Conservation (phyloP, 352 stramenopile species). For the Globisporangium middletonii region DNA sequence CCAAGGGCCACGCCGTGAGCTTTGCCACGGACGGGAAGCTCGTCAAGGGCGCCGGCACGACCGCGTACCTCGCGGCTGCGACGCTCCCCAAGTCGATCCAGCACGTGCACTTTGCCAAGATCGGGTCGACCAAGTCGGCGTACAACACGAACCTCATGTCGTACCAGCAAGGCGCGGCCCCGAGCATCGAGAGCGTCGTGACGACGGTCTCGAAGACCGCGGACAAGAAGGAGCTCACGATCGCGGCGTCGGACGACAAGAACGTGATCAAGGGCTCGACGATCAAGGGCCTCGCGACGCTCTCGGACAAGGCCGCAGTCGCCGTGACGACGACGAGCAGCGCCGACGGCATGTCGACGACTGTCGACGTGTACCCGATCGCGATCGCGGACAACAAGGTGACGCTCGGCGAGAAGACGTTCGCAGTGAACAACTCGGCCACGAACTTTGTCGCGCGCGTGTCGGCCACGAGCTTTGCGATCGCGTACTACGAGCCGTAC, state of each 20-base stretch:
- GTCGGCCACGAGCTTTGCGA: constrained; percentile 54
- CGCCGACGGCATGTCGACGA: constrained; percentile 31
- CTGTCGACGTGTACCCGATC: constrained; percentile 38
- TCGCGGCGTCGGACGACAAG: constrained; percentile 25
- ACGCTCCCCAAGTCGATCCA: constrained; percentile 41
- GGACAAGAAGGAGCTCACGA: constrained; percentile 38
- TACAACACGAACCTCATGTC: constrained; percentile 54
- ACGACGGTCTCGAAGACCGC: constrained; percentile 42
- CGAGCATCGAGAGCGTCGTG: constrained; percentile 36
- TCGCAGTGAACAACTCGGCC: constrained; percentile 49
- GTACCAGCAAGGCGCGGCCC: constrained; percentile 43
- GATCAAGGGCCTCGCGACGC: constrained; percentile 57
- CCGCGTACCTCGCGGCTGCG: constrained; percentile 52
- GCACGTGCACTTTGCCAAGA: constrained; percentile 54
- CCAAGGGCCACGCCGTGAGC: constrained; percentile 57
- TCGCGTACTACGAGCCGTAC: constrained; percentile 72
- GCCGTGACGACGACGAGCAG: constrained; percentile 43
- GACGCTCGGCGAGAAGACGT: constrained; percentile 32
- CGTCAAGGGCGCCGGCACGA: constrained; percentile 55
- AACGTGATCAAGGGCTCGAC: constrained; percentile 49
- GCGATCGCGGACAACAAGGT: constrained; percentile 40
- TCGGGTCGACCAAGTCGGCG: constrained; percentile 33
- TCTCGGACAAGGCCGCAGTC: constrained; percentile 50
- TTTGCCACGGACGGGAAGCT: constrained; percentile 44
- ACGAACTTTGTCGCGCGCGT: constrained; percentile 67